Conservation (phyloP, 257 asterid genomes). For the Primulina eburnea region DNA sequence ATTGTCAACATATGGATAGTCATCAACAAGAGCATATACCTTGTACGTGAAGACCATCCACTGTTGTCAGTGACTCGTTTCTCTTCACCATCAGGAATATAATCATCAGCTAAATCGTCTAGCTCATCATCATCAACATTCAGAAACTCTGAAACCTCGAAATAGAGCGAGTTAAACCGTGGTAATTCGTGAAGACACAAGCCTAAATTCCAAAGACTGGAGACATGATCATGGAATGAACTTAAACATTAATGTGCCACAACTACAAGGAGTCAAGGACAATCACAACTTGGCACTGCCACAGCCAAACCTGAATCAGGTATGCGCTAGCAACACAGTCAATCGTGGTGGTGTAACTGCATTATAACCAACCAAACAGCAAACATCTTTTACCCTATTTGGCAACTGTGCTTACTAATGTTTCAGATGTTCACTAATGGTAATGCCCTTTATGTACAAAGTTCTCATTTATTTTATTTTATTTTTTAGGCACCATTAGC, state of each 20-base stretch:
- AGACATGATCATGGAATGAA: neutral
- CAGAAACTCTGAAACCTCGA: conserved; percentile 63
- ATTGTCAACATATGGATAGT: neutral
- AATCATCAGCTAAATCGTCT: conserved; percentile 64
- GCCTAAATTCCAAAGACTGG: neutral
- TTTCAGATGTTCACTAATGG: neutral
- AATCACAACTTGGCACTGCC: neutral
- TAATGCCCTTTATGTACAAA: neutral
- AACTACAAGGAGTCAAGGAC: neutral
- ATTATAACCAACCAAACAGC: neutral
- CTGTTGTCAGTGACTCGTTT: conserved; percentile 62
- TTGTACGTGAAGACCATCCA: conserved; percentile 99
- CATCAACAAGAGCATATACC: conserved; percentile 39
- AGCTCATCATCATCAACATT: conserved; percentile 85
- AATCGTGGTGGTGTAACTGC: neutral
- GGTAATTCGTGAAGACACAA: neutral
- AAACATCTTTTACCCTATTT: neutral
- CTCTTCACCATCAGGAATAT: conserved; percentile 56
- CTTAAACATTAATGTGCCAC: neutral
- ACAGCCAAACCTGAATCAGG: neutral
- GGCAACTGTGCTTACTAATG: neutral
- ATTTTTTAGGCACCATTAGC: neutral
- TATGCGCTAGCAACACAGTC: neutral
- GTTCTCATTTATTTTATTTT: neutral
- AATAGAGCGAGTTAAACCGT: conserved; percentile 21